Base-by-base conservation (phyloP, 1,139 yeast genomes). In the Kurtzmaniella quercitrusa region DNA sequence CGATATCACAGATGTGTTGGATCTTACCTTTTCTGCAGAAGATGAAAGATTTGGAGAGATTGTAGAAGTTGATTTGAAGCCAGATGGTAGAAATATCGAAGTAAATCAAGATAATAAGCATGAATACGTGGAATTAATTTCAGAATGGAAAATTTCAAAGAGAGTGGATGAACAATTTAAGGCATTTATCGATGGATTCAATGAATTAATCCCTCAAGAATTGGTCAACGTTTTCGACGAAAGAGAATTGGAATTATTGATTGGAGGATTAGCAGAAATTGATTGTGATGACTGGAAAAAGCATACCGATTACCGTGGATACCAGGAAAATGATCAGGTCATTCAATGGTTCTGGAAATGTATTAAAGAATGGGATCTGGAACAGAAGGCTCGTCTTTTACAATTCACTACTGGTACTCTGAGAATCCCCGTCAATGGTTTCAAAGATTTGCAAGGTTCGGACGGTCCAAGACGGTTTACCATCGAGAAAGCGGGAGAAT, bases 391-490 rank as follows among this genome's bases (percentile, higher is more conserved):
- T 2, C 81, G 98, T 66, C 74, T 93, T 59, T 73, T 93, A 57
- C 98, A 94, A 68, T 93, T 93, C 62, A 91, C 98, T 16, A 93
- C 99, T 1, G 99, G 99, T 74, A 93, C 98, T 2, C 89, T 97
- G 19, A 86, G 99, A 71, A 91, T 94, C 47, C 99, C 99, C 2
- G 98, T 93, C 52, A 93, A 93, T 66, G 99, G 99, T 37, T 93
- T 93, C 74, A 93, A 93, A 66, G 99, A 93, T 68, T 75, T 93
- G 56, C 98, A 93, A 69, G 99, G 98, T 51, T 86, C 96, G 17
- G 98, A 93, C 68, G 98, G 98, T 47, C 98, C 98, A 43, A 86
- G 98, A 74, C 81, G 98, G 60, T 94, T 94, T 64, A 93, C 98
- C 7, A 91, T 93, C 64, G 98, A 94, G 66, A 91, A 90, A 66